Conservation (phyloP, 2,329 filamentous ascomycete genomes). For the Cytospora chrysosperma region DNA sequence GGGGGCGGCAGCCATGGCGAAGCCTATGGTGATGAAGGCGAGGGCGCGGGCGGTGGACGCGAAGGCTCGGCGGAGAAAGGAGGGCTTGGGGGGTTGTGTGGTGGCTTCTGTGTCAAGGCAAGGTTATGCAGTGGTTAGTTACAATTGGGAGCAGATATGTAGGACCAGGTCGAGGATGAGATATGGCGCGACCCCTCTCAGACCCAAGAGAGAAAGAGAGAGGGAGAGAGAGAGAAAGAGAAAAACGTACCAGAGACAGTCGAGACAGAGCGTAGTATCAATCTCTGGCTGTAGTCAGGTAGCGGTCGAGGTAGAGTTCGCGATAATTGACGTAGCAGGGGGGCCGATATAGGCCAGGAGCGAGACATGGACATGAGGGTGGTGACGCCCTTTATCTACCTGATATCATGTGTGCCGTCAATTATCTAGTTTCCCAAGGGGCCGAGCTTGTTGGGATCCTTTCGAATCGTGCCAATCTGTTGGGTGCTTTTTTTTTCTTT, state of each 20-base stretch:
- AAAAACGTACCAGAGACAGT: conserved; percentile 26
- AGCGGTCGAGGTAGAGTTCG: not conserved
- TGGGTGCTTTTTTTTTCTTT: too few species aligned
- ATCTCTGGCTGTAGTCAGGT: not conserved
- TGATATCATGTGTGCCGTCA: not conserved
- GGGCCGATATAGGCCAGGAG: conserved; percentile 1
- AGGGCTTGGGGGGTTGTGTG: conserved; percentile 31
- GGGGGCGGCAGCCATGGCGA: conserved; percentile 56
- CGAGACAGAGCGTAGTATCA: conserved; percentile 20
- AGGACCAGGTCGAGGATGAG: not conserved
- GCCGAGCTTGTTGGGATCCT: conserved; percentile 16
- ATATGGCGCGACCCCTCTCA: not conserved
- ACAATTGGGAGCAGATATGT: too few species aligned
- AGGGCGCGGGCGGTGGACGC: conserved; percentile 47
- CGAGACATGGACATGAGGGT: conserved; percentile 22
- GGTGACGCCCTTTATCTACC: not conserved
- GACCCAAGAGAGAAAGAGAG: too few species aligned
- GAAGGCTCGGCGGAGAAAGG: conserved; percentile 45
- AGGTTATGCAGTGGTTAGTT: not conserved
- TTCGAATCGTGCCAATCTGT: conserved; percentile 16
- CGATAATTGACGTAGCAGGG: conserved; percentile 15
- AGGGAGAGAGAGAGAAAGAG: too few species aligned
- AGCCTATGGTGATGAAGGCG: conserved; percentile 49
- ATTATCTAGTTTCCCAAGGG: not conserved
- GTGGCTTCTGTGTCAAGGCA: conserved; percentile 20